A percentile compares a stretch with the other conserved stretches of the same genome.
Evolutionary conservation across 116 monocot genomes (phyloP).

Genomic region (Posidonia oceanica): DNA sequence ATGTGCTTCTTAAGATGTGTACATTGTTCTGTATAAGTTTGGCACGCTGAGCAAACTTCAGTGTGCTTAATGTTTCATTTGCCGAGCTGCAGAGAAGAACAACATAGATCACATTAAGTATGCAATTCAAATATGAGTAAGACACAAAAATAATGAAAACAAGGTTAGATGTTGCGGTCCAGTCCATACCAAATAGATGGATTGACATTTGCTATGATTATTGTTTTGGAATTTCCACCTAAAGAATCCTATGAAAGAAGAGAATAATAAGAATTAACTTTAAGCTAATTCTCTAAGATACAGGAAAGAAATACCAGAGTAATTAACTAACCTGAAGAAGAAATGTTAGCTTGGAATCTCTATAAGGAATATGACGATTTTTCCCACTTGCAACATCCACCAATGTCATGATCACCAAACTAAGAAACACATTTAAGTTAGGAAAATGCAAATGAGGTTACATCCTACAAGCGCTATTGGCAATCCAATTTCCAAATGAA

Average conservation of each 20-base stretch:
- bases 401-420: slow-evolving; percentile 67
- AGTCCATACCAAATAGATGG: slow-evolving; percentile 50
- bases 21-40: slow-evolving; percentile 86
- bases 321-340: slow-evolving; percentile 51
- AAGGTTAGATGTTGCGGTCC: neutral
- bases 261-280: neutral
- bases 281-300: neutral
- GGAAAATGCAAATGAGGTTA: neutral
- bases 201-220: slow-evolving; percentile 62
- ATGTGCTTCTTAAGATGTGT: slow-evolving; percentile 5
- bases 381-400: slow-evolving; percentile 70
- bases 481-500: too few species aligned
- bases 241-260: slow-evolving; percentile 48
- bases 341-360: slow-evolving; percentile 74
- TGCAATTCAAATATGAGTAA: neutral
- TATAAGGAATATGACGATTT: slow-evolving; percentile 63
- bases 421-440: slow-evolving; percentile 5
- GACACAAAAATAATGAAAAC: slow-evolving; percentile 2
- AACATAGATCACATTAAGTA: neutral
- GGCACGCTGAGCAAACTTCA: slow-evolving; percentile 76
- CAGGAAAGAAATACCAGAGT: neutral
- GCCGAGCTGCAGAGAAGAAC: slow-evolving; percentile 41
- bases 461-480: too few species aligned
- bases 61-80: slow-evolving; percentile 63
- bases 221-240: slow-evolving; percentile 81